phyloP scores from a whole-genome alignment of 176 grass and related monocot species.

The Phyllostachys edulis region DNA sequence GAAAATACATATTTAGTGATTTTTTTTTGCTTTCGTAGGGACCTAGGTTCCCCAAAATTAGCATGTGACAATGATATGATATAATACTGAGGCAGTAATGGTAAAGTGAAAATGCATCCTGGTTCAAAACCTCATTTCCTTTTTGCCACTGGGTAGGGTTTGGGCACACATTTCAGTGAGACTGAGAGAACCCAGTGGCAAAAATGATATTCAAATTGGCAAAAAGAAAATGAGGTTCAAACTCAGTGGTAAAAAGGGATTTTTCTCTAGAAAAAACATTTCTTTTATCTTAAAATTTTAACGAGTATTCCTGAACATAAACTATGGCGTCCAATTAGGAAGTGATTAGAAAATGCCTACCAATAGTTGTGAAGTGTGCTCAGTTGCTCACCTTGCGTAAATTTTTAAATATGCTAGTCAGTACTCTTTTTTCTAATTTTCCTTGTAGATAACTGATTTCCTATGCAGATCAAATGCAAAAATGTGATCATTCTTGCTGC shows the following conservation, averaged over 20 bases:
- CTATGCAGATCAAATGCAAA: slow-evolving; percentile 93
- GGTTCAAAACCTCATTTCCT: slow-evolving; percentile 17
- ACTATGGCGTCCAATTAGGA: slow-evolving; percentile 1
- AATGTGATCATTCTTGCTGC: slow-evolving; percentile 85
- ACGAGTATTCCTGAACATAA: not conserved
- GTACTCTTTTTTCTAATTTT: slow-evolving; percentile 15
- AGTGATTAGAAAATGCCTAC: slow-evolving; percentile 10
- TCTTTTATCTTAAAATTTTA: not conserved
- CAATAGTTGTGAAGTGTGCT: not conserved
- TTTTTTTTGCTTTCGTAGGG: slow-evolving; percentile 1
- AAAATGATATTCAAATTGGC: not conserved
- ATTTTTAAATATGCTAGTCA: not conserved
- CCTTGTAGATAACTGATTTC: slow-evolving; percentile 23
- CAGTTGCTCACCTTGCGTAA: not conserved
- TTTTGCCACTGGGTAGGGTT: not conserved
- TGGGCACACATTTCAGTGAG: not conserved
- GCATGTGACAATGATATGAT: slow-evolving; percentile 12
- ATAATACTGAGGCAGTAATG: not conserved
- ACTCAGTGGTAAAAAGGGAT: not conserved
- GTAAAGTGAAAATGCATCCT: slow-evolving; percentile 2
- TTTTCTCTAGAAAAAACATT: not conserved
- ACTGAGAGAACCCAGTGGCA: not conserved
- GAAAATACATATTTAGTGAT: slow-evolving; percentile 10
- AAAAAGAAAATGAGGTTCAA: not conserved
- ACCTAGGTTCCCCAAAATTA: slow-evolving; percentile 14